Evolutionary conservation across 768 basidiomycete species (phyloP).

Genomic region (Rhizopogon vulgaris): DNA sequence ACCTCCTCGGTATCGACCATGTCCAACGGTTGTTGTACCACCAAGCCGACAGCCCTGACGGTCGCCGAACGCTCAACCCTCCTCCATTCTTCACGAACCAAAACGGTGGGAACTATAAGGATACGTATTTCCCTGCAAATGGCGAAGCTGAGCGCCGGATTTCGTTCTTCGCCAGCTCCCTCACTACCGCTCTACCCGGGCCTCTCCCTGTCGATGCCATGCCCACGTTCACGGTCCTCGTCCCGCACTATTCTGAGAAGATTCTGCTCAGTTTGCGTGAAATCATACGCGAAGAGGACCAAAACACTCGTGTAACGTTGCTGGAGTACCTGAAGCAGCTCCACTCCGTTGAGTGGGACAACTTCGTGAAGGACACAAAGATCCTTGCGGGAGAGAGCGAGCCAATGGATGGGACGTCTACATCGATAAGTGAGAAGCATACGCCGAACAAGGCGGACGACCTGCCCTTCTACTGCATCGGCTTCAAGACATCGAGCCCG

Average conservation of each 20-base stretch:
- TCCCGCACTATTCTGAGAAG: slow-evolving; percentile 99
- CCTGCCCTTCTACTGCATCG: slow-evolving; percentile 98
- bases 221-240: slow-evolving; percentile 99
- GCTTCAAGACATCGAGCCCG: slow-evolving; percentile 98
- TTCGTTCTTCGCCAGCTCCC: slow-evolving; percentile 96
- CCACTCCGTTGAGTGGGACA: slow-evolving; percentile 99
- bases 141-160: slow-evolving; percentile 97
- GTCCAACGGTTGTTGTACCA: slow-evolving; percentile 97
- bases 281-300: slow-evolving; percentile 97
- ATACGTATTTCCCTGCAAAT: slow-evolving; percentile 88
- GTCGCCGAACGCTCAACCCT: slow-evolving; percentile 87
- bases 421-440: slow-evolving; percentile 63
- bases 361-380: slow-evolving; percentile 99
- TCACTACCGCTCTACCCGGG: slow-evolving; percentile 93
- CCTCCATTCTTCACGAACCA: slow-evolving; percentile 99
- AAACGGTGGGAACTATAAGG: slow-evolving; percentile 59
- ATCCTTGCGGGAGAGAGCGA: slow-evolving; percentile 91
- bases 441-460: slow-evolving; percentile 67
- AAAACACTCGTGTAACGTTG: slow-evolving; percentile 92
- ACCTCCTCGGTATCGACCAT: slow-evolving; percentile 94
- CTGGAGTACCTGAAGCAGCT: slow-evolving; percentile 98
- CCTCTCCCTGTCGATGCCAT: slow-evolving; percentile 95
- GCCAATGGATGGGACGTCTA: slow-evolving; percentile 42
- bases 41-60: slow-evolving; percentile 87
- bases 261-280: slow-evolving; percentile 94